Percentiles rank a stretch among this genome's conserved stretches.
Evolutionary conservation across 1,139 yeast species (phyloP).

Genomic region (Lodderomyces pseudojiufengensis): DNA sequence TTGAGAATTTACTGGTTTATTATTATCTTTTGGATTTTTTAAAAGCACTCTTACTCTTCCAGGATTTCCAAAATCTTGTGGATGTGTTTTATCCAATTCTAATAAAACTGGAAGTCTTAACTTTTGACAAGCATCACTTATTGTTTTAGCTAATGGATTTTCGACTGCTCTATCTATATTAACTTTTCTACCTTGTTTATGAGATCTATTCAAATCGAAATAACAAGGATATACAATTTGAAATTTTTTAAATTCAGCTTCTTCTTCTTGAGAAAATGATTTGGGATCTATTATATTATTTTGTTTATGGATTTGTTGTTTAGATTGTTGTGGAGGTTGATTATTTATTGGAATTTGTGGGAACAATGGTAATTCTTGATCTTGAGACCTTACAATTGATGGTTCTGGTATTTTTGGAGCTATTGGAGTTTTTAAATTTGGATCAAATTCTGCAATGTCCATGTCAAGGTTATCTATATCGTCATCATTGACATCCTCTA

Average conservation of each 20-base stretch:
- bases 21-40: constrained; percentile 43
- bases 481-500: constrained; percentile 85
- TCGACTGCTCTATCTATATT: constrained; percentile 62
- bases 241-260: constrained; percentile 60
- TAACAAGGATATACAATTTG: constrained; percentile 87
- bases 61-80: constrained; percentile 96
- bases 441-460: constrained; percentile 90
- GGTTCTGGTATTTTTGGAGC: constrained; percentile 66
- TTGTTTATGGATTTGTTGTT: constrained; percentile 11
- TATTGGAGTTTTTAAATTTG: constrained; percentile 61
- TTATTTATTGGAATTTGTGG: constrained; percentile 21
- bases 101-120: constrained; percentile 53
- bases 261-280: constrained; percentile 45
- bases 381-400: constrained; percentile 61
- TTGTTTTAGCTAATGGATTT: constrained; percentile 82
- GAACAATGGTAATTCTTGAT: constrained; percentile 21
- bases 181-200: constrained; percentile 82
- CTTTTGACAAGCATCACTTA: constrained; percentile 60
- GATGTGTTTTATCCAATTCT: constrained; percentile 85
- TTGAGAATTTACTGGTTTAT: constrained; percentile 36
- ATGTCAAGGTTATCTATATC: constrained; percentile 90
- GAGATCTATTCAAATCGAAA: constrained; percentile 76
- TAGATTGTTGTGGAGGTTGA: constrained; percentile 9
- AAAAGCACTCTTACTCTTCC: constrained; percentile 82
- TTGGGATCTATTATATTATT: constrained; percentile 35